A percentile compares a stretch with the other conserved stretches of the same genome.
phyloP scores from a whole-genome alignment of 495 filamentous ascomycete genomes.

The Hypoxylon subgilvum region DNA sequence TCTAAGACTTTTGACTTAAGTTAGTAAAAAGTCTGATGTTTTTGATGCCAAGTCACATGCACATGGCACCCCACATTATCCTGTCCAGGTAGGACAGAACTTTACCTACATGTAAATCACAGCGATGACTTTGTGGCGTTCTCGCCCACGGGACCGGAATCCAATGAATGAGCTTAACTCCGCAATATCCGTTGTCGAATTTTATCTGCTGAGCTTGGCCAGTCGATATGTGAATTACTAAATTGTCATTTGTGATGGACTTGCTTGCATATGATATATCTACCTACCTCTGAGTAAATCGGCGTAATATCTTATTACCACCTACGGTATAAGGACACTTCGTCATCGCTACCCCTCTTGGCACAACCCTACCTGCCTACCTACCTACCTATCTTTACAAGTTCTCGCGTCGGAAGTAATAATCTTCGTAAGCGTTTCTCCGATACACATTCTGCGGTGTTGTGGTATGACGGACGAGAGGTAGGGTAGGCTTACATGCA shows the following conservation, averaged over 20 bases:
- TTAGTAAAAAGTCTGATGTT: neutral
- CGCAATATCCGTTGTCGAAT: conserved; percentile 6
- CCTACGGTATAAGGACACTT: neutral
- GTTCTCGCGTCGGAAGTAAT: neutral
- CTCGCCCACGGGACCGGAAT: conserved; percentile 13
- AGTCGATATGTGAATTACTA: no score
- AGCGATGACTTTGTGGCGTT: neutral
- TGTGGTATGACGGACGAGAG: neutral
- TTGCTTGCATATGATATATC: no score
- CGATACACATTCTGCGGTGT: conserved; percentile 9
- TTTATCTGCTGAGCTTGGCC: no score
- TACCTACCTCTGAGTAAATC: no score
- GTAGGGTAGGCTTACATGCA: neutral
- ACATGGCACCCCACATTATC: no score
- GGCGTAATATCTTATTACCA: conserved; percentile 13
- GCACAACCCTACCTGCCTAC: neutral
- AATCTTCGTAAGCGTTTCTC: conserved; percentile 12
- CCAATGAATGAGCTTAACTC: conserved; percentile 21
- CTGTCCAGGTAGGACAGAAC: no score
- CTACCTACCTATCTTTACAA: neutral
- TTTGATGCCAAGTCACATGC: neutral
- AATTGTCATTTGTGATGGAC: no score
- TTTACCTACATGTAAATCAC: no score
- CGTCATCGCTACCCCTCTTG: neutral
- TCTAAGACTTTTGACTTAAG: conserved; percentile 12